Percentiles rank a stretch among this genome's conserved stretches.
Evolutionary conservation across 352 stramenopile genomes (phyloP).

Genomic region (Bremia lactucae): DNA sequence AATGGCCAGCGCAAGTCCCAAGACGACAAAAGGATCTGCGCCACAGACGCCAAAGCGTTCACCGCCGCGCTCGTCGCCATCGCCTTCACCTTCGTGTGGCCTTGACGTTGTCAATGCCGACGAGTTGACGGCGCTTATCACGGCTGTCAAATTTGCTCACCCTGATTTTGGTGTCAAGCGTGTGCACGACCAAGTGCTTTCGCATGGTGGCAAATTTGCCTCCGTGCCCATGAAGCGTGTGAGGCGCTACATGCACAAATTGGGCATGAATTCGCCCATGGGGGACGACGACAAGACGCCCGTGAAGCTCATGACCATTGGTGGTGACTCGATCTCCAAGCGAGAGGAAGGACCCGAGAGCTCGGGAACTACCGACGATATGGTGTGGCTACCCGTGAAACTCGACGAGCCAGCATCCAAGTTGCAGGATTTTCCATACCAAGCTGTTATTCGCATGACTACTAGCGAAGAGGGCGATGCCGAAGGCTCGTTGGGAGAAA

Average conservation of each 20-base stretch:
- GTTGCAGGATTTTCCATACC: constrained; percentile 66
- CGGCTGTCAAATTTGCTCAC: constrained; percentile 83
- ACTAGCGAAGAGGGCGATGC: constrained; percentile 55
- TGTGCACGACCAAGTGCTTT: constrained; percentile 62
- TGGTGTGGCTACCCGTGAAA: constrained; percentile 74
- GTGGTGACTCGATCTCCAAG: constrained; percentile 62
- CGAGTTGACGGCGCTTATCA: constrained; percentile 77
- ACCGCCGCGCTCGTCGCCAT: constrained; percentile 11
- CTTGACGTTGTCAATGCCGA: constrained; percentile 46
- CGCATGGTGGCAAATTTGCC: constrained; percentile 69
- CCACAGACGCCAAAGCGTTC: constrained; percentile 23
- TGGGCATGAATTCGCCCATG: constrained; percentile 42
- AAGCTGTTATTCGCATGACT: constrained; percentile 82
- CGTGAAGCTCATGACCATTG: constrained; percentile 79
- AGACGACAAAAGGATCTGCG: constrained; percentile 16
- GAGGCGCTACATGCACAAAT: constrained; percentile 80
- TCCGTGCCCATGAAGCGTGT: constrained; percentile 71
- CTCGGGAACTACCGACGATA: constrained; percentile 18
- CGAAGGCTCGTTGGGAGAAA: constrained; percentile 66
- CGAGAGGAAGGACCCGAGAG: constrained; percentile 7
- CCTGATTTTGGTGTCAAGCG: constrained; percentile 76
- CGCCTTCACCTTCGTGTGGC: constrained; percentile 17
- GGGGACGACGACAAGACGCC: constrained; percentile 27
- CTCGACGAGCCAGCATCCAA: constrained; percentile 75
- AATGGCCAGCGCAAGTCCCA: constrained; percentile 18